A percentile compares a stretch with the other conserved stretches of the same genome.
Evolutionary conservation across 768 basidiomycete genomes (phyloP).

Genomic region (Boletus sp.): DNA sequence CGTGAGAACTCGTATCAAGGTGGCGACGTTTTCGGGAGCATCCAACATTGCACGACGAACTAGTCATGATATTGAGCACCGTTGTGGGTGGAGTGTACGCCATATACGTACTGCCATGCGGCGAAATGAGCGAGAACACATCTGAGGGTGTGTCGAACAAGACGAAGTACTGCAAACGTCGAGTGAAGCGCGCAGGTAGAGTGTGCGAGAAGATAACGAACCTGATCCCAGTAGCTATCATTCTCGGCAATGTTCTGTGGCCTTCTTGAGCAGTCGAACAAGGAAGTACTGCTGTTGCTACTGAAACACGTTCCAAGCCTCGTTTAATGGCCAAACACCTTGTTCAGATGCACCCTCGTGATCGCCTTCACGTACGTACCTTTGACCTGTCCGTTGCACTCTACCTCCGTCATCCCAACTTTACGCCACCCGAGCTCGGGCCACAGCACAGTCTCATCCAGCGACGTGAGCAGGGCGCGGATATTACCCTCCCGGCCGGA

Average conservation of each 20-base stretch:
- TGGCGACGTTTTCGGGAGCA: slow-evolving; percentile 84
- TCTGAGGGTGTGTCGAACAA: slow-evolving; percentile 90
- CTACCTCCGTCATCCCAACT: too few relatives aligned
- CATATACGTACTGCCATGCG: slow-evolving; percentile 69
- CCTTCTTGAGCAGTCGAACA: too few relatives aligned
- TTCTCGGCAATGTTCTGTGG: slow-evolving; percentile 66
- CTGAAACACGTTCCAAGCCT: too few relatives aligned
- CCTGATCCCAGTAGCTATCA: slow-evolving; percentile 92
- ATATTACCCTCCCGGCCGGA: slow-evolving; percentile 49
- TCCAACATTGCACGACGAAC: slow-evolving; percentile 80
- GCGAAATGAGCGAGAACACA: slow-evolving; percentile 85
- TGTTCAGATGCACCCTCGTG: too few relatives aligned
- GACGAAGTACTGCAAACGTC: slow-evolving; percentile 59
- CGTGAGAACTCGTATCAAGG: slow-evolving; percentile 71
- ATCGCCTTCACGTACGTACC: too few relatives aligned
- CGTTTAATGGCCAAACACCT: too few relatives aligned
- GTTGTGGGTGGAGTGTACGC: neutral
- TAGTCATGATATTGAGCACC: slow-evolving; percentile 30
- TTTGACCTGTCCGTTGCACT: too few relatives aligned
- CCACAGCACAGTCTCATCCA: slow-evolving; percentile 27
- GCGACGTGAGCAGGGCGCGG: slow-evolving; percentile 80
- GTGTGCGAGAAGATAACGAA: slow-evolving; percentile 32
- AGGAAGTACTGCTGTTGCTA: too few relatives aligned
- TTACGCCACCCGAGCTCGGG: too few relatives aligned
- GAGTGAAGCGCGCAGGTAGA: neutral